Conservation (phyloP, 1,284 basidiomycete species). For the Xerocomus amazonicus region DNA sequence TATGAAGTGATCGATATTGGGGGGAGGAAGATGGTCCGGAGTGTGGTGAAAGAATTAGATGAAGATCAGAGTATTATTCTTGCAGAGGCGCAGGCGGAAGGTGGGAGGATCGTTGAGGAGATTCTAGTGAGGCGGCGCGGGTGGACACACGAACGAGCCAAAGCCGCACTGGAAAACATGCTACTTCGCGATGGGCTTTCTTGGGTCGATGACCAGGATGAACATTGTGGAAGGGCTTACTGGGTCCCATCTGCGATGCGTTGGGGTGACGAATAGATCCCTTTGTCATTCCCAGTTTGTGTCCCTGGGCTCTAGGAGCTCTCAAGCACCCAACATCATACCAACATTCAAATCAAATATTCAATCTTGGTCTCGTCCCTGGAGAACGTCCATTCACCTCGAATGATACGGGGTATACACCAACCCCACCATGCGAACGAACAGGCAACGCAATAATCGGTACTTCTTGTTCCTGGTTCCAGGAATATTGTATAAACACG, state of each 20-base stretch:
- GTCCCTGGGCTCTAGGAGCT: too few relatives aligned
- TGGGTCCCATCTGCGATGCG: conserved; percentile 83
- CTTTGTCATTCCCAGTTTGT: too few relatives aligned
- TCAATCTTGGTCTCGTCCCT: too few relatives aligned
- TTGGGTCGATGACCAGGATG: conserved; percentile 91
- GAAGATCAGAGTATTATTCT: conserved; percentile 78
- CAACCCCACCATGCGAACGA: too few relatives aligned
- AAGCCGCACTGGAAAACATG: conserved; percentile 84
- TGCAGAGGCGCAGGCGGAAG: conserved; percentile 64
- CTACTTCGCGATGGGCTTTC: conserved; percentile 86
- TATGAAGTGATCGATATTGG: conserved; percentile 81
- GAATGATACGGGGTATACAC: too few relatives aligned
- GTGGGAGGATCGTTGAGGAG: conserved; percentile 63
- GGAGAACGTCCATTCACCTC: too few relatives aligned
- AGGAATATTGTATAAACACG: too few relatives aligned
- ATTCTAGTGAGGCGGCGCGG: conserved; percentile 56
- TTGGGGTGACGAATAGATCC: conserved; percentile 57
- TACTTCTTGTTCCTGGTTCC: too few relatives aligned
- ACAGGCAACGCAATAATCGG: too few relatives aligned
- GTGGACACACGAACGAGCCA: conserved; percentile 78
- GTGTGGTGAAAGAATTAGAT: conserved; percentile 76
- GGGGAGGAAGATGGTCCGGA: conserved; percentile 67
- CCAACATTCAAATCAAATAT: too few relatives aligned
- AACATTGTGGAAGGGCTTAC: conserved; percentile 58
- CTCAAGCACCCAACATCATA: too few relatives aligned